These are phyloP conservation scores for Cyclotella distinguenda DNA, from an alignment of 108 stramenopile species.

Conservation along the genomic window DNA sequence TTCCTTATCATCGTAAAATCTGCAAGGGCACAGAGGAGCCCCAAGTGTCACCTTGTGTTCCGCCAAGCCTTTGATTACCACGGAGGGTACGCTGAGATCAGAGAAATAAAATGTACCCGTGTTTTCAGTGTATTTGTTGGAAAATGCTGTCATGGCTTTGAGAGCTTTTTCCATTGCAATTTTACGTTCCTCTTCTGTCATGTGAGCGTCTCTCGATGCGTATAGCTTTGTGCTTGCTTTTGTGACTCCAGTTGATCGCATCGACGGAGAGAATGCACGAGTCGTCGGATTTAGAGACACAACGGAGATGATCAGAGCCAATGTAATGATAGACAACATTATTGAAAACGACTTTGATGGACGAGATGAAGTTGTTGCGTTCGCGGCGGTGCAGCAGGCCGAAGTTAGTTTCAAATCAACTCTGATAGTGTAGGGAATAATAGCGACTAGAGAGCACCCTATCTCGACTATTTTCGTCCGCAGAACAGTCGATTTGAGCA, in stretches of 20 bases:
- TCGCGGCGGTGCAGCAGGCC: no score
- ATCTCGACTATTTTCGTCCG: no score
- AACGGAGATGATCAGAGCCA: no score
- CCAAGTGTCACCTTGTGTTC: constrained; percentile 88
- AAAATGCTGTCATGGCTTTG: constrained; percentile 83
- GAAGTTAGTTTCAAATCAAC: no score
- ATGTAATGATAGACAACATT: no score
- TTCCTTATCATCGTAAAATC: constrained; percentile 91
- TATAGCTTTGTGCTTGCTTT: background rate
- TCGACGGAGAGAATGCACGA: constrained; percentile 5
- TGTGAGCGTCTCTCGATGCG: constrained; percentile 46
- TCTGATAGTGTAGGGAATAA: no score
- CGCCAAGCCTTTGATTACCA: constrained; percentile 88
- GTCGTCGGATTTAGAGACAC: no score
- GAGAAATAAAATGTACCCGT: constrained; percentile 71
- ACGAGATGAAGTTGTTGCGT: no score
- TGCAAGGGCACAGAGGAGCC: constrained; percentile 87
- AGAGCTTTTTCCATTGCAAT: constrained; percentile 68
- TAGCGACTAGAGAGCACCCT: no score
- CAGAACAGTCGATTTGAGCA: no score
- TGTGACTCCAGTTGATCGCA: background rate
- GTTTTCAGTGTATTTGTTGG: constrained; percentile 77
- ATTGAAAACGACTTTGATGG: no score
- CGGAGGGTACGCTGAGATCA: constrained; percentile 73
- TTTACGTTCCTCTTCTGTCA: constrained; percentile 61